Percentiles rank a stretch among this genome's conserved stretches.
Conservation (phyloP, 2,329 filamentous ascomycete species). For the Coniochaeta sp. region DNA sequence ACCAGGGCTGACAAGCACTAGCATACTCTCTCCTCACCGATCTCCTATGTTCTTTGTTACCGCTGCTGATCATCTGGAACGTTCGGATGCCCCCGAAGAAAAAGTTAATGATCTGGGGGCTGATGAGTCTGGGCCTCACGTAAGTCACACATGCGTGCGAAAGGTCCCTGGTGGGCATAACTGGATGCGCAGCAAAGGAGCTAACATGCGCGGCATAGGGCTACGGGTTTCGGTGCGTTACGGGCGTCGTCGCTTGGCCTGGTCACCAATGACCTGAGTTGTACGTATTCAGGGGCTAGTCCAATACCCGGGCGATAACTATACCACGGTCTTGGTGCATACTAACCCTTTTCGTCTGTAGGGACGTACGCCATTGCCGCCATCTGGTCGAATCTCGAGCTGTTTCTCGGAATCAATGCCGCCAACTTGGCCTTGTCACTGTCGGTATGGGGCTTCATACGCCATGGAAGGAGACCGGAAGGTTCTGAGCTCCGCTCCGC, state of each 20-base stretch:
- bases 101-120: constrained; percentile 21
- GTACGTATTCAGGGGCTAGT: no score
- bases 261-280: constrained; percentile 16
- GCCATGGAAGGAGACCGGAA: not conserved
- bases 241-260: constrained; percentile 16
- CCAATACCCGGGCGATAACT: no score
- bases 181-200: not conserved
- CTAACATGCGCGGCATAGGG: constrained; percentile 6
- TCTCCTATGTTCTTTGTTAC: constrained; percentile 18
- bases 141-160: constrained; percentile 5
- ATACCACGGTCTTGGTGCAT: not conserved
- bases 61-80: constrained; percentile 24
- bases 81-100: constrained; percentile 20
- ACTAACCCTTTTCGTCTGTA: constrained; percentile 4
- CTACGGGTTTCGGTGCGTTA: constrained; percentile 18
- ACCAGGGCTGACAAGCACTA: not conserved
- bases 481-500: not conserved
- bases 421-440: constrained; percentile 14
- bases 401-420: constrained; percentile 12
- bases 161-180: not conserved
- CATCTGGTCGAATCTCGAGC: constrained; percentile 14
- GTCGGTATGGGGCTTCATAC: constrained; percentile 15
- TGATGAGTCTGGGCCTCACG: constrained; percentile 24
- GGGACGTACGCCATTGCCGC: constrained; percentile 22
- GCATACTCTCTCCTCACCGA: constrained; percentile 19